Base-by-base conservation (phyloP, 768 basidiomycete genomes). In the Tricholoma bakamatsutake region DNA sequence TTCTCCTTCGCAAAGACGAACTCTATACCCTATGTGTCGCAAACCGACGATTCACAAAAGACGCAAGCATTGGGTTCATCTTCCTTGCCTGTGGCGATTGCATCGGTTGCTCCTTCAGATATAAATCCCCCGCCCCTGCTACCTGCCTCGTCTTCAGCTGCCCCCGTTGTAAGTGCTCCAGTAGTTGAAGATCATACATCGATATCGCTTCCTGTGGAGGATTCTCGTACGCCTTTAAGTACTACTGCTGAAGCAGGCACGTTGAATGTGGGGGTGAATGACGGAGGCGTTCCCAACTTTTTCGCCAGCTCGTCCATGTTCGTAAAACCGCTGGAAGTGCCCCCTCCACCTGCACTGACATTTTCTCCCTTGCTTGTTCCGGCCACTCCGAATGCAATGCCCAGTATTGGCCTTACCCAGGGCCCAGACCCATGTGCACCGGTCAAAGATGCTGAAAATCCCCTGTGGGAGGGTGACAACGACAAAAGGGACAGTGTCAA, bases 281-380 rank as follows among this genome's bases (percentile, higher is more conserved):
- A 48, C 30, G 50, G n/a, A 27, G 50, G 72, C 4, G 65, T 86
- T 34, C 86, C 86, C 7, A 80, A 87, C 66, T 87, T 89, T 67
- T 89, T 89, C 55, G 74, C 80, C 27, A 76, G 61, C 33, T 82
- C 85, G 0, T 70, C 79, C 18, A 57, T 74, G 18, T 68, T 81
- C 55, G 64, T 75, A 13, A 80, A 78, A 59, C 68, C 75, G 49
- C 59, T 71, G 17, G 68, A 69, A 27, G 50, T 69, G 2, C 55
- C 66, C 18, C 50, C 65, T 33, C 51, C 68, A n/a, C 53, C 71
- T 6, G 59, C 71, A 15, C 48, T 69, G 30, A 46, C 42, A 43
- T 70, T 70, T 10, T 52, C 53, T 47, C 35, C 59, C 46, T 57
- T 56, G 4, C 58, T 18, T 27, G 52, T 28, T 59, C 49, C 46